phyloP scores from a whole-genome alignment of 2,329 filamentous ascomycete species.

The Xylaria sp. region DNA sequence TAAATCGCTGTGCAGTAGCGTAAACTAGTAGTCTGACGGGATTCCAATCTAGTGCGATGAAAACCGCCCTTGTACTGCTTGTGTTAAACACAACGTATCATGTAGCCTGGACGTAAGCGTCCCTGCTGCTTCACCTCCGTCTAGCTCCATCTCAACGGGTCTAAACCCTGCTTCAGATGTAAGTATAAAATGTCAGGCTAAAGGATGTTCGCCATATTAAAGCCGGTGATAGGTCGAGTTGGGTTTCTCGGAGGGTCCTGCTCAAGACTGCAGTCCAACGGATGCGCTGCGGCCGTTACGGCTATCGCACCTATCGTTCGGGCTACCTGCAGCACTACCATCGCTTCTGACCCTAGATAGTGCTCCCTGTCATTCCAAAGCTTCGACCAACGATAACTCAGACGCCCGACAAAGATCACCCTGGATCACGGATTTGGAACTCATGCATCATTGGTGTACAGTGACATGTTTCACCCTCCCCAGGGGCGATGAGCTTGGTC shows the following conservation, averaged over 20 bases:
- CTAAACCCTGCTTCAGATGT: constrained; percentile 4
- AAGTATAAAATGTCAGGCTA: neutral
- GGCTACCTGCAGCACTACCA: neutral
- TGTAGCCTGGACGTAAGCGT: neutral
- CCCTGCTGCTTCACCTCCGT: neutral
- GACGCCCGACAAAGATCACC: neutral
- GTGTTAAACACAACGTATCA: neutral
- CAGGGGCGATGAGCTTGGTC: constrained; percentile 4
- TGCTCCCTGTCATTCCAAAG: neutral
- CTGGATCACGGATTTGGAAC: constrained; percentile 9
- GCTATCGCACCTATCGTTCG: neutral
- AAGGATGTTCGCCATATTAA: neutral
- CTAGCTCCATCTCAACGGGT: neutral
- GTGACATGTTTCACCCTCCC: constrained; percentile 11
- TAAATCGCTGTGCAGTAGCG: neutral
- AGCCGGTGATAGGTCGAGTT: neutral
- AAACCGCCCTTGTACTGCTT: constrained; percentile 7
- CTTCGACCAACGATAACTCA: neutral
- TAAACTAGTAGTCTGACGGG: neutral
- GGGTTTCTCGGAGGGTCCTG: neutral
- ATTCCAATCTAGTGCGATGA: constrained; percentile 6
- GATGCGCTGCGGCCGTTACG: neutral
- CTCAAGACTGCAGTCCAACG: neutral
- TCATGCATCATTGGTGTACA: constrained; percentile 12
- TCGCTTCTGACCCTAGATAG: neutral